A percentile compares a stretch with the other conserved stretches of the same genome.
Conservation (phyloP, 768 basidiomycete species). For the Porpolomopsis calyptriformis region DNA sequence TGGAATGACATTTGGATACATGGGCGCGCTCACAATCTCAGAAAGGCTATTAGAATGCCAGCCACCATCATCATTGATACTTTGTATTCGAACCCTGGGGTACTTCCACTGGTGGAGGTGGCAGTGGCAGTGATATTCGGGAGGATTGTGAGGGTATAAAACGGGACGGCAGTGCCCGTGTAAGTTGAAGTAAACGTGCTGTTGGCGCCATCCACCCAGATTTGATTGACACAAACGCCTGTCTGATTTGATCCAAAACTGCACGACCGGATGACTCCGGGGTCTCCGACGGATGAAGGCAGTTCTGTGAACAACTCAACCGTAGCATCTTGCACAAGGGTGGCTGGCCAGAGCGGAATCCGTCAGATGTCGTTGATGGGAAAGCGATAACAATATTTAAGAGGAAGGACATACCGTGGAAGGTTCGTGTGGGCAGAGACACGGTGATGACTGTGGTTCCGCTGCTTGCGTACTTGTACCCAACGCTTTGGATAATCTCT, state of each 20-base stretch:
- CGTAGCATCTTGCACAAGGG: conserved; percentile 1
- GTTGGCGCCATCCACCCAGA: background rate
- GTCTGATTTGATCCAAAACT: background rate
- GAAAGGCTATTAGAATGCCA: no score
- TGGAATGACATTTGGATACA: no score
- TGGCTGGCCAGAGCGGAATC: background rate
- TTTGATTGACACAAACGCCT: background rate
- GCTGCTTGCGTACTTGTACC: background rate
- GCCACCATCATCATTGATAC: no score
- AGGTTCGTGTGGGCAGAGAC: background rate
- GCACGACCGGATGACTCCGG: background rate
- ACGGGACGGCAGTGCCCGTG: background rate
- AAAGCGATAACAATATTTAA: background rate
- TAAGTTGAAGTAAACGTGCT: background rate
- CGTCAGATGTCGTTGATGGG: no score
- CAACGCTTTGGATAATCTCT: background rate
- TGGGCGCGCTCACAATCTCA: no score
- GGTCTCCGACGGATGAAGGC: background rate
- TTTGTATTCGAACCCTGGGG: no score
- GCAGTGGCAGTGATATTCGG: background rate
- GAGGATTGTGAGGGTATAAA: background rate
- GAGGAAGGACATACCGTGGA: conserved; percentile 1
- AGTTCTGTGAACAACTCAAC: conserved; percentile 1
- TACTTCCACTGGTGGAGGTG: no score
- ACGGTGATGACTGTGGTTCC: background rate